Base-by-base conservation (phyloP, 2,329 filamentous ascomycete genomes). In the Fusarium poae region DNA sequence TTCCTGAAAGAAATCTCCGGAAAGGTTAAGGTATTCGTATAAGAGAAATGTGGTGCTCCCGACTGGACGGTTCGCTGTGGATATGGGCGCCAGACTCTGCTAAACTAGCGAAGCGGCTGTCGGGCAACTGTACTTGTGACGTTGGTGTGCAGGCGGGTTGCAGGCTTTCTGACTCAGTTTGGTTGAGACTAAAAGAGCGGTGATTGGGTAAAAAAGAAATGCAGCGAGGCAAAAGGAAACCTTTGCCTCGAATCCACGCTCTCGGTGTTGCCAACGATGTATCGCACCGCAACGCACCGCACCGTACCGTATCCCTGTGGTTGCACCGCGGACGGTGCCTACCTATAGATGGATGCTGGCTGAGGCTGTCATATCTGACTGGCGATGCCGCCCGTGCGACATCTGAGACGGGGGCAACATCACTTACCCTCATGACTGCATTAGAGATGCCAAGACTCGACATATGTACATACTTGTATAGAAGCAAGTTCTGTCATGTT, bases 51-150 rank as follows among this genome's bases (percentile, higher is more conserved):
- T 51, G 63, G 54, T 52, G 46, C 67, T 57, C 63, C 71, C 71
- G 67, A 57, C 61, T 61, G 67, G 53, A 57, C 56, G 71, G 71
- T 73, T 73, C 69, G 51, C n/a, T 45, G 71, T 73, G 68, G 71
- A 37, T 64, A 66, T 70, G 44, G 48, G 37, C 56, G 48, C 30
- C 63, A 62, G 46, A 63, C 30, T 58, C 46, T 58, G 48, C 55
- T 43, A 53, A 55, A 56, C 63, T 70, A 72, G 44, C 55, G 46
- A 57, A 44, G 51, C 53, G 48, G 68, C 60, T 72, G 61, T 62
- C 55, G 48, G 56, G 45, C 57, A 63, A 54, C 57, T 66, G 54
- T 54, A 27, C 37, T 51, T 53, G 50, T 60, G 60, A 56, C 57
- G 57, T 51, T 59, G 55, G 66, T 35, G 51, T 63, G 62, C 62